Evolutionary conservation across 192 early-diverging fungal genomes (phyloP), one percentile per base, ranked within the genome.

Genomic region (Umbelopsis sp.): DNA sequence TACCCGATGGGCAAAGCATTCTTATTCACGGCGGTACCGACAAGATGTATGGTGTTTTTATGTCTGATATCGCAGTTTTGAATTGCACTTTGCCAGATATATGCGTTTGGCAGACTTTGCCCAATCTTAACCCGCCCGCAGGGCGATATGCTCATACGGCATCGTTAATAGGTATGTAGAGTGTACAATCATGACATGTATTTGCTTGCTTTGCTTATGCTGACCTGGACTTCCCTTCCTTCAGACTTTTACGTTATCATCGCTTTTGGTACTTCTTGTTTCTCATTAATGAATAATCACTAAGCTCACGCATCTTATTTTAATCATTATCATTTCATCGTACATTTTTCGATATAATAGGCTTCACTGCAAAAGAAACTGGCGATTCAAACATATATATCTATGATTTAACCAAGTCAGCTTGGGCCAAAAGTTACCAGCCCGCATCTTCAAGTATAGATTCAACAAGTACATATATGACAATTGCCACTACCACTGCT

Each of bases 1-100:
- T 47, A 25, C 45, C 50, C 11, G 55, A 68, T 21, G 66, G 46
- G 5, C 67, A 48, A 15, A 61, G 55, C 30, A 58, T 76, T 27
- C 51, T 76, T 35, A 72, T 76, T 15, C 71, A 76, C 25, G 75
- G 75, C 7, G 75, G 75, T 10, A 50, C 70, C 0, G 48, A 71
- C 51, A 13, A 41, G 1, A 33, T 3, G 7, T 61, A 58, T 27
- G 30, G 18, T 0, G 16, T 10, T 11, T 44, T 72, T 33, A 67
- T 49, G 27, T 64, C 64, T 20, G 75, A 76, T 48, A 55, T 76
- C 3, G 75, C 75, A 13, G 50, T 76, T 9, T 37, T 76, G 13
- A 52, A 76, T 41, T 68, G 70, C 11, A 64, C 12, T 1, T 33
- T 21, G 13, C 13, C 11, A 18, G 46, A 37, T 41, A 13, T 20